Base-by-base conservation (phyloP, 2,329 filamentous ascomycete genomes). In the Fusarium mundagurra region DNA sequence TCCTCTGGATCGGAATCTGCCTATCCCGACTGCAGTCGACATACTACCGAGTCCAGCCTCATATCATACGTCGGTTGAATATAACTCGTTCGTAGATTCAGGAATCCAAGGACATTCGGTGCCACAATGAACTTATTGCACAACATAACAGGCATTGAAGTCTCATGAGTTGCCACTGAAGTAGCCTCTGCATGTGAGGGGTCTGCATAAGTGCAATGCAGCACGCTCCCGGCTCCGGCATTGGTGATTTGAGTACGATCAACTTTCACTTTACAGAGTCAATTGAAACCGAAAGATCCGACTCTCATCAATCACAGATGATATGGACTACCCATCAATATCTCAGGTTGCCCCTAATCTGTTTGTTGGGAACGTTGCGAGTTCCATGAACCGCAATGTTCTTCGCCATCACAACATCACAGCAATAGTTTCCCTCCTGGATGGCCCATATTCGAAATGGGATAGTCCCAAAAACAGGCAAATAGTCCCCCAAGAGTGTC, bases 341-440 rank as follows among this genome's bases (percentile, higher is more conserved):
- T 69, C 71, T 8, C 60, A 69, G 60, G 67, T 78, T 50, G 73
- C 72, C 33, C 72, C 76, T 13, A 71, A 76, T 47, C 67, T 78
- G 29, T 77, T 75, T 61, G 67, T 78, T n/a, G 76, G 76, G 27
- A 77, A 78, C 44, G 61, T 76, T 39, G 68, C 75, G 18, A 76
- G 76, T 61, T 77, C 74, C 17, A 47, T 78, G 57, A 74, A 72
- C 39, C 64, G 69, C 47, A 71, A 75, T 38, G 58, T 75, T 24
- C 68, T 78, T 22, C 63, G 66, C 16, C 65, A 74, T 39, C 70
- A 77, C 54, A 67, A 70, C 61, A 78, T 78, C 63, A 76, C 72
- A 12, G 72, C 77, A 29, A 69, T 78, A 39, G 75, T 78, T 34
- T 78, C 77, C 22, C 75, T 77, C 17, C 57, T 75, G 13, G 74